phyloP scores from a whole-genome alignment of 495 filamentous ascomycete species.

The Echria macrotheca region DNA sequence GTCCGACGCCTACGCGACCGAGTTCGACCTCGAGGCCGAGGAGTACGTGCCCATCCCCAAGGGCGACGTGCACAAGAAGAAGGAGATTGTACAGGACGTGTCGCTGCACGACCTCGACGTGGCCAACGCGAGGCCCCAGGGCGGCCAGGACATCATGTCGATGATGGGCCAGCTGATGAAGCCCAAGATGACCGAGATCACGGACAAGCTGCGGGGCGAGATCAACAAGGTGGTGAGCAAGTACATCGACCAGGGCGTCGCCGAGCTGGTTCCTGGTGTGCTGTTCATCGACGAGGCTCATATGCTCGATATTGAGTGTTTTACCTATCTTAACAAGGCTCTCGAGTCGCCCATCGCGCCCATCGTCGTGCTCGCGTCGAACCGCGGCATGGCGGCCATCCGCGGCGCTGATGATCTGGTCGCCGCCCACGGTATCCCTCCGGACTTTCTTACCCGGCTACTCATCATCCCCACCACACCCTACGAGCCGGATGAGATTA shows the following conservation, averaged over 20 bases:
- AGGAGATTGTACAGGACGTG: conserved; percentile 99
- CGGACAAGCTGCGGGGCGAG: conserved; percentile 88
- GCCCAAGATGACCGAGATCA: conserved; percentile 98
- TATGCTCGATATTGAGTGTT: conserved; percentile 98
- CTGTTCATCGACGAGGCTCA: conserved; percentile 99
- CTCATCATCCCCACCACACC: conserved; percentile 92
- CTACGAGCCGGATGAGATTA: conserved; percentile 81
- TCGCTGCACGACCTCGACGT: conserved; percentile 95
- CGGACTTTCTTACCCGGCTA: conserved; percentile 84
- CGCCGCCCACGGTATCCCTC: conserved; percentile 86
- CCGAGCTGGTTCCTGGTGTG: conserved; percentile 93
- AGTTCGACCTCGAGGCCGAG: conserved; percentile 97
- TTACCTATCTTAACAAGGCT: conserved; percentile 96
- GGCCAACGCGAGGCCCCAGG: conserved; percentile 89
- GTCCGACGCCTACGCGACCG: conserved; percentile 92
- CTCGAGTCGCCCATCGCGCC: conserved; percentile 89
- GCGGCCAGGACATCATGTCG: conserved; percentile 98
- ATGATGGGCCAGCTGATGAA: conserved; percentile 99
- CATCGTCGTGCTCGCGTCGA: conserved; percentile 95
- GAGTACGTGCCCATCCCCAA: conserved; percentile 98
- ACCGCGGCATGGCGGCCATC: conserved; percentile 85
- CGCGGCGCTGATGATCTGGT: conserved; percentile 76
- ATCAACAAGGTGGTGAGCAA: conserved; percentile 98
- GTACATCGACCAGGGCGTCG: conserved; percentile 98
- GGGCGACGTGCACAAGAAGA: conserved; percentile 99